Conservation (phyloP, 192 early-diverging fungal genomes). For the Hyaloraphidium curvatum region DNA sequence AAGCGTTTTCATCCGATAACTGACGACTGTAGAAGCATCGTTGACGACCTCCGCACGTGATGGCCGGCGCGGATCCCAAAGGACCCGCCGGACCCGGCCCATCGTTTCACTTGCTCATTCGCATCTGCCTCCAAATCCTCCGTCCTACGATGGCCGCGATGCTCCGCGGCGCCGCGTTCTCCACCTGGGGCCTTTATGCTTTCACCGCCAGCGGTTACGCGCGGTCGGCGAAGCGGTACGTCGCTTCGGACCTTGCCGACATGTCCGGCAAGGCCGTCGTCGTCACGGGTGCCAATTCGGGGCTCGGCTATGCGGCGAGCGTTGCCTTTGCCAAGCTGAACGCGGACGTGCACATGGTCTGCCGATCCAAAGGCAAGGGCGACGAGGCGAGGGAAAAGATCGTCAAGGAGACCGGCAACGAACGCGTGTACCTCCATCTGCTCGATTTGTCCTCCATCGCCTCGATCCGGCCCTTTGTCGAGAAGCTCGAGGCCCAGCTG, state of each 20-base stretch:
- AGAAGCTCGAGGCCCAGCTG: neutral
- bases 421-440: conserved; percentile 5
- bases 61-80: too few relatives aligned
- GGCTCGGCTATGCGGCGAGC: neutral
- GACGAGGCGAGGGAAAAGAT: neutral
- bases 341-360: neutral
- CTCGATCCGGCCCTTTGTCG: neutral
- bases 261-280: conserved; percentile 10
- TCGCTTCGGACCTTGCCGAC: conserved; percentile 6
- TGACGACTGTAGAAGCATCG: too few relatives aligned
- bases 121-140: neutral
- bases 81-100: too few relatives aligned
- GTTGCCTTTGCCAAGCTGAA: neutral
- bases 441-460: neutral
- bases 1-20: too few relatives aligned
- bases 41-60: too few relatives aligned
- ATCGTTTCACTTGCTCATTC: neutral
- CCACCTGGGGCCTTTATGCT: neutral
- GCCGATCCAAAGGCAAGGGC: neutral
- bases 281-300: conserved; percentile 9
- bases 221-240: neutral
- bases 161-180: neutral
- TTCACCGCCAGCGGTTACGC: neutral
- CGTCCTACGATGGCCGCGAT: neutral
- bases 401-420: neutral